Evolutionary conservation across 1,139 yeast species (phyloP).

Genomic region (Yamadazyma trypodendri): DNA sequence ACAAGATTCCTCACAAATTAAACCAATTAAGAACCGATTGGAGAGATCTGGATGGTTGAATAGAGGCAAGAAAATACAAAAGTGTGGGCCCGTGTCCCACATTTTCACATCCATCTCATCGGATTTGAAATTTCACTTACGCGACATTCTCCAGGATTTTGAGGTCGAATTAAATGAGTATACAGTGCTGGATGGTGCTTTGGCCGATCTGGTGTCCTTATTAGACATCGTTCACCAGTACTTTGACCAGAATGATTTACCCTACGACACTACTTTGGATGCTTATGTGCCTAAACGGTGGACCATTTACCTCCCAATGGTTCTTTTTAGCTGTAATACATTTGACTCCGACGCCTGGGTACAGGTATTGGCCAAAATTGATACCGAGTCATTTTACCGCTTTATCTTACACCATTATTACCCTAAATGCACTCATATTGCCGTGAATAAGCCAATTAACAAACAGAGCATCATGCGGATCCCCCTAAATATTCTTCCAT

Average conservation of each 20-base stretch:
- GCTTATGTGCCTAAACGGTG: slow-evolving; percentile 49
- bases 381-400: slow-evolving; percentile 22
- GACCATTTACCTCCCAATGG: slow-evolving; percentile 67
- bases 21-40: slow-evolving; percentile 25
- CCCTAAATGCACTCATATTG: slow-evolving; percentile 55
- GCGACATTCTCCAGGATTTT: background rate
- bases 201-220: no score
- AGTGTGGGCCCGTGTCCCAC: slow-evolving; percentile 1
- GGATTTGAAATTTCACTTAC: slow-evolving; percentile 5
- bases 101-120: slow-evolving; percentile 7
- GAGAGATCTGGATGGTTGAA: slow-evolving; percentile 22
- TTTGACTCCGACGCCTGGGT: slow-evolving; percentile 40
- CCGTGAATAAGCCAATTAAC: slow-evolving; percentile 67
- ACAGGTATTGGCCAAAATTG: slow-evolving; percentile 6
- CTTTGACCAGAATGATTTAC: background rate
- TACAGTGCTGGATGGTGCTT: background rate
- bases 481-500: slow-evolving; percentile 58
- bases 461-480: slow-evolving; percentile 56
- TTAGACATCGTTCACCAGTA: slow-evolving; percentile 1
- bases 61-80: slow-evolving; percentile 13
- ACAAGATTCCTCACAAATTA: slow-evolving; percentile 15
- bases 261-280: slow-evolving; percentile 2
- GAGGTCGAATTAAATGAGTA: background rate
- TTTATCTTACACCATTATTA: slow-evolving; percentile 18
- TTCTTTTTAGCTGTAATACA: slow-evolving; percentile 50